Evolutionary conservation across 805 yeast species (phyloP).

Genomic region (Wickerhamomyces ciferrii): DNA sequence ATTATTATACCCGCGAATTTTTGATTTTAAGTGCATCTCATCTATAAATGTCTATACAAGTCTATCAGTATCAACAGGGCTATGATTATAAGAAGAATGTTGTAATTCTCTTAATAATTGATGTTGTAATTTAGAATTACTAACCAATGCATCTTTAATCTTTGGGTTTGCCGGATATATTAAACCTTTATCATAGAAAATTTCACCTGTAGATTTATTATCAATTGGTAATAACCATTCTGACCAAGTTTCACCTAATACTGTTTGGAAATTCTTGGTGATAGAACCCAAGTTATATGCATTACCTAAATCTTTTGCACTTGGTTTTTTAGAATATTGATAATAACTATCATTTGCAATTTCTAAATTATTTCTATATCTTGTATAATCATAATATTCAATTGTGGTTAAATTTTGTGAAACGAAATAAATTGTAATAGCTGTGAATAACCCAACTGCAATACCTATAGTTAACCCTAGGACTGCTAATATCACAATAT

Average conservation of each 20-base stretch:
- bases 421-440: constrained; percentile 55
- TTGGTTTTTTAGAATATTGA: constrained; percentile 37
- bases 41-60: no score
- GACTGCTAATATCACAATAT: constrained; percentile 55
- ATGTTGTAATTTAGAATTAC: constrained; percentile 39
- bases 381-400: constrained; percentile 58
- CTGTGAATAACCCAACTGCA: constrained; percentile 52
- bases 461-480: constrained; percentile 47
- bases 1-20: no score
- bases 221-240: constrained; percentile 71
- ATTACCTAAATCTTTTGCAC: constrained; percentile 48
- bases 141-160: constrained; percentile 32
- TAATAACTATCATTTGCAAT: constrained; percentile 28
- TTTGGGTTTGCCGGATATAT: constrained; percentile 43
- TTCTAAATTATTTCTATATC: constrained; percentile 36
- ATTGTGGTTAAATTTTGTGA: constrained; percentile 71
- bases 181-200: constrained; percentile 39
- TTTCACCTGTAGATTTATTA: constrained; percentile 23
- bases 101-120: constrained; percentile 15
- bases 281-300: constrained; percentile 68
- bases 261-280: constrained; percentile 52
- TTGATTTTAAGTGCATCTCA: no score
- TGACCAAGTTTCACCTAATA: constrained; percentile 65
- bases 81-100: not conserved
- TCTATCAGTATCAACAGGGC: not conserved